Base-by-base conservation (phyloP, 2,329 filamentous ascomycete genomes). In the Clarireedia homoeocarpa region DNA sequence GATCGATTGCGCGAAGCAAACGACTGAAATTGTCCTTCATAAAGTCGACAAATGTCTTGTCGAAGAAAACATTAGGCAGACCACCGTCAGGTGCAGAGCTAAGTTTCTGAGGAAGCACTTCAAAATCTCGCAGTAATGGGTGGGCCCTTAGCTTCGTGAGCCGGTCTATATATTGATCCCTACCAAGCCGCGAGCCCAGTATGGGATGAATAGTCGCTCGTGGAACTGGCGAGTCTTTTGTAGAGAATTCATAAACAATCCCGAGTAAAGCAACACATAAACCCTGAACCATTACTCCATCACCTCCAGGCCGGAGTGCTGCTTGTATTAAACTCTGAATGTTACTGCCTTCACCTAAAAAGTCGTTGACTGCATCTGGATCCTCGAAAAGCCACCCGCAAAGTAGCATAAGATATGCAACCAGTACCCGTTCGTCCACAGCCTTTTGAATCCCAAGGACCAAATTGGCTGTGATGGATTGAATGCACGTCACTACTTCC, bases 11-110 rank as follows among this genome's bases (percentile, higher is more conserved):
- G 60, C 90, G 83, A 40, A 86, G 75, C 57, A 96, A 74, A 7
- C 91, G 86, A 65, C 88, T 92, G 69, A 95, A 97, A 68, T 96
- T 96, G 66, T 97, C 91, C 67, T 96, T 96, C 65, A 96, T 82
- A 66, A 97, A 96, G 58, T 96, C 89, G 55, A 99, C 84, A 70
- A 96, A 97, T 0, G 82, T 82, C 48, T 82, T 79, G 63, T 96
- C 91, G 61, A 97, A 94, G 68, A 84, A 95, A 0, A 96, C 88
- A 51, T 91, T 85, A 0, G 91, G 88, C 6, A 91, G 70, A 63
- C 72, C 81, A 70, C 77, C 75, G 54, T 75, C 65, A 71, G 80
- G 48, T 64, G 74, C 60, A 67, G 73, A 73, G 61, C 79, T 78
- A 6, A 83, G 72, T 59, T 82, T 88, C 64, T 91, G 89, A 2